These are phyloP conservation scores for Parasitella parasitica DNA, from an alignment of 371 early-diverging fungal species.

Conservation along the genomic window DNA sequence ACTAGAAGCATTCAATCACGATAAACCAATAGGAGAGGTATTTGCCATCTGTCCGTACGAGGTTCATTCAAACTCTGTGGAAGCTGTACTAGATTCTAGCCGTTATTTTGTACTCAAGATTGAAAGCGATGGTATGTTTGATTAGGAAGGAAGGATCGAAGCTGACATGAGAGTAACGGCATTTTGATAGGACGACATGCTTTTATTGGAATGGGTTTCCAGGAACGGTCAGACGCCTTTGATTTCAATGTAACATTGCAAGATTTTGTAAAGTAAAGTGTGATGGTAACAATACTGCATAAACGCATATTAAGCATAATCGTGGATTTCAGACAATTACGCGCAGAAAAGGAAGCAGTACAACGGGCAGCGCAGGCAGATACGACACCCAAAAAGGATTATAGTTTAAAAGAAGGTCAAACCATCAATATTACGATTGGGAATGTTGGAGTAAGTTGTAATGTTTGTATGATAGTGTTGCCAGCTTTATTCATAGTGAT, in stretches of 20 bases:
- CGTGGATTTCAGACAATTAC: constrained; percentile 49
- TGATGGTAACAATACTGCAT: background rate
- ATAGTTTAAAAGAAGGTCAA: constrained; percentile 84
- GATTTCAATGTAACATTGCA: constrained; percentile 93
- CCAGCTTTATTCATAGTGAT: background rate
- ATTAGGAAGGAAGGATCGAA: background rate
- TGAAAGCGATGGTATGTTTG: constrained; percentile 66
- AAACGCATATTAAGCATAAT: background rate
- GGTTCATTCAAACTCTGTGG: constrained; percentile 71
- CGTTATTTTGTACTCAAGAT: constrained; percentile 92
- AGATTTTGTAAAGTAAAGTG: constrained; percentile 69
- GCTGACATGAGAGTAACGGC: background rate
- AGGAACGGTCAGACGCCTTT: constrained; percentile 86
- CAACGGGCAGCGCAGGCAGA: constrained; percentile 45
- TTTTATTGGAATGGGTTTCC: constrained; percentile 88
- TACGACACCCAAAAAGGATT: constrained; percentile 70
- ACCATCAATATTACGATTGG: constrained; percentile 81
- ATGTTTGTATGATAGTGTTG: background rate
- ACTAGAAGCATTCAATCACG: background rate
- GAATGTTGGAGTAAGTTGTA: constrained; percentile 49
- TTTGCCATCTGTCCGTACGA: constrained; percentile 87
- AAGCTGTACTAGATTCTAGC: constrained; percentile 86
- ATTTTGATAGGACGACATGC: constrained; percentile 69
- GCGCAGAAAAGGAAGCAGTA: constrained; percentile 55
- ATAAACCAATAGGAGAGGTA: constrained; percentile 63